Conservation (phyloP, 768 basidiomycete species). For the Mycena epipterygia region DNA sequence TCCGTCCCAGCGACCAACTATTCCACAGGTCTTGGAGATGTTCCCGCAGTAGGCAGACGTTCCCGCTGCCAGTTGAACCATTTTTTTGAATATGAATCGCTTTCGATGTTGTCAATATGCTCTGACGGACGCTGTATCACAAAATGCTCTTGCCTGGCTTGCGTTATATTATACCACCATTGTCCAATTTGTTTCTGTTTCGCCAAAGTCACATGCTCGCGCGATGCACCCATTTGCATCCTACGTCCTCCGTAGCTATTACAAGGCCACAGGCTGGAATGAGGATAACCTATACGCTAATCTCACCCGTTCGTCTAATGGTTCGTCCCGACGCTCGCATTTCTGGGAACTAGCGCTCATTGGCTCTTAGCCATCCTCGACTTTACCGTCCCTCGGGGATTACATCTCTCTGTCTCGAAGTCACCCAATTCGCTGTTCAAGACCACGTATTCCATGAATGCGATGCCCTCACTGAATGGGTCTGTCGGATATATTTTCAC, state of each 20-base stretch:
- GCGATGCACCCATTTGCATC: constrained; percentile 83
- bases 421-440: constrained; percentile 91
- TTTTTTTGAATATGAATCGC: too few species aligned
- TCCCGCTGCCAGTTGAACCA: neutral
- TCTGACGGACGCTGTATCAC: too few species aligned
- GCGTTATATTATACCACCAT: too few species aligned
- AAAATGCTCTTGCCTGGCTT: too few species aligned
- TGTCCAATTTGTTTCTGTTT: too few species aligned
- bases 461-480: constrained; percentile 92
- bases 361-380: constrained; percentile 82
- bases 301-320: constrained; percentile 89
- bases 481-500: constrained; percentile 95
- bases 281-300: constrained; percentile 96
- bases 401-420: constrained; percentile 87
- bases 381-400: constrained; percentile 87
- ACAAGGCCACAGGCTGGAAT: constrained; percentile 95
- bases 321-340: constrained; percentile 56
- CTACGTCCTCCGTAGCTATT: constrained; percentile 91
- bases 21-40: constrained; percentile 48
- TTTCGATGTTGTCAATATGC: too few species aligned
- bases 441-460: constrained; percentile 93
- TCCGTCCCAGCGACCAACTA: constrained; percentile 54
- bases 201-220: too few species aligned
- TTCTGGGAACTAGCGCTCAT: constrained; percentile 22
- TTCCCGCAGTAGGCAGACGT: constrained; percentile 7